Evolutionary conservation across 495 filamentous ascomycete genomes (phyloP).

Genomic region (Podospora pseudocomata): DNA sequence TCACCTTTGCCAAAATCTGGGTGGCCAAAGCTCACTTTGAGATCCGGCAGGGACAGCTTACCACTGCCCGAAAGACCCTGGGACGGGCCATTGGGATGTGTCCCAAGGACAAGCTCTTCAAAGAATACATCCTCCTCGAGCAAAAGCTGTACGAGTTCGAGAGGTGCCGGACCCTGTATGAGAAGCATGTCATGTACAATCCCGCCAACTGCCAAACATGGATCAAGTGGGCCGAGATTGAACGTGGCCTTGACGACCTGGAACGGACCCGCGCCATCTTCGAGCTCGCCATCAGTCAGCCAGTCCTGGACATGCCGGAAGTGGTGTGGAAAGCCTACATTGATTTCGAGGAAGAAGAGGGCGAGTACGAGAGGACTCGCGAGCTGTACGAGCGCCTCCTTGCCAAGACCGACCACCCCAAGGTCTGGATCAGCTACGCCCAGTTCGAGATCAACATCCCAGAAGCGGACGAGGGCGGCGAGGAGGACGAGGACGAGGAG

Average conservation of each 20-base stretch:
- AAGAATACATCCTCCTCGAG: constrained; percentile 88
- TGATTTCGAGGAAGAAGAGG: constrained; percentile 93
- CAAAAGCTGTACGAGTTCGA: constrained; percentile 87
- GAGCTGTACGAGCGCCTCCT: constrained; percentile 88
- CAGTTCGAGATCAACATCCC: constrained; percentile 91
- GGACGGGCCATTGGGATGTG: constrained; percentile 90
- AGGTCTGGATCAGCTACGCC: constrained; percentile 97
- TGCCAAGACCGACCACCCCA: constrained; percentile 92
- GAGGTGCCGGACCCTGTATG: constrained; percentile 83
- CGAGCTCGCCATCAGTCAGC: constrained; percentile 82
- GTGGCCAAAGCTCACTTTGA: constrained; percentile 90
- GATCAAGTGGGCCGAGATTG: constrained; percentile 92
- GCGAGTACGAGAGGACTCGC: constrained; percentile 77
- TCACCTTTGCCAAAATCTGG: constrained; percentile 98
- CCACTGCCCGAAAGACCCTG: constrained; percentile 77
- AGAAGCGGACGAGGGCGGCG: constrained; percentile 53
- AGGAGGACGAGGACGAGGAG: constrained; percentile 52
- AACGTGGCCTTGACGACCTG: constrained; percentile 82
- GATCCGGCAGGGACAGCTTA: constrained; percentile 77
- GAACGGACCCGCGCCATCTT: constrained; percentile 88
- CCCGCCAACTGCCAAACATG: constrained; percentile 84
- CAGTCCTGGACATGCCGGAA: constrained; percentile 94
- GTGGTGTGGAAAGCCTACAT: constrained; percentile 96
- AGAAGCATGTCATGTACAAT: constrained; percentile 91
- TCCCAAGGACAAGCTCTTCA: constrained; percentile 92